Base-by-base conservation (phyloP, 805 yeast species). In the Pichia ethanolica region DNA sequence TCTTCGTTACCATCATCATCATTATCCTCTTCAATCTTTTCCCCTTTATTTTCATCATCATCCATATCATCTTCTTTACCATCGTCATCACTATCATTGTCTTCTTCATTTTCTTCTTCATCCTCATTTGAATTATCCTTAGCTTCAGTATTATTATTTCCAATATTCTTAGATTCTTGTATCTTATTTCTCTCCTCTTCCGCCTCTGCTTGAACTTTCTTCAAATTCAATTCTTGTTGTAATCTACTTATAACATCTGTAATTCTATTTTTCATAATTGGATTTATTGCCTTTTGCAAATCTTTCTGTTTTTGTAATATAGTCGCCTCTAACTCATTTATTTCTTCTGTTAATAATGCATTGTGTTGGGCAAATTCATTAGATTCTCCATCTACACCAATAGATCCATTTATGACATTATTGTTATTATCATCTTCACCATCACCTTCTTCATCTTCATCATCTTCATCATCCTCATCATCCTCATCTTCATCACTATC, bases 201-300 rank as follows among this genome's bases (percentile, higher is more conserved):
- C 7, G 40, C 43, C 9, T 47, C 36, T 9, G 89, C 70, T 59
- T 84, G 89, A 52, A 82, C 73, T 66, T 77, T 78, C 71, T 91
- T 93, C 60, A 81, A 74, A 48, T 89, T 96, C 52, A 89, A 74
- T 58, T 91, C 96, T 48, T 83, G 81, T 64, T 81, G 82, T 60
- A 93, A 74, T 53, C 90, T 82, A 50, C 75, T 77, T 46, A 88
- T 86, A 46, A 85, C 89, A 55, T 86, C 93, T 58, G 83, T 75
- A 63, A 90, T 86, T 69, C 97, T 83, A 65, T 83, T 86, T 61
- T 83, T 81, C 79, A 93, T 75, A 68, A 91, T 83, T 57, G 91
- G 90, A 62, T 89, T 89, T 45, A 81, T 75, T 14, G 90, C 89
- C 56, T 82, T 81, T 25, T 75, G 79, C 44, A 88, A 77, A 58